A percentile compares a stretch with the other conserved stretches of the same genome.
Evolutionary conservation across 352 stramenopile species (phyloP).

Genomic region (Globisporangium viniferum): DNA sequence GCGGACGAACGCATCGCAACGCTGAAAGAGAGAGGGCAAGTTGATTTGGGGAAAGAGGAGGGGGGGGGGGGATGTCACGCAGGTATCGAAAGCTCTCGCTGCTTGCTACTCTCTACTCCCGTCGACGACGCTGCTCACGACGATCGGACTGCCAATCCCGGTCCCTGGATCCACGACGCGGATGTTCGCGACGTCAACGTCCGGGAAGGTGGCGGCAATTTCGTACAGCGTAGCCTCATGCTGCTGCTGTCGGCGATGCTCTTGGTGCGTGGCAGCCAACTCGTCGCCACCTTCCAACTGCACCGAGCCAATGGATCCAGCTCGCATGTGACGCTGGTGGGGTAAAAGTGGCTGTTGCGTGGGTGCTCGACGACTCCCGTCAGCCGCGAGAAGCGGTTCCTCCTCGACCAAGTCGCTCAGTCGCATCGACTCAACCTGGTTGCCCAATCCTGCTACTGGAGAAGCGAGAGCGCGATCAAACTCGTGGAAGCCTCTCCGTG

Average conservation of each 20-base stretch:
- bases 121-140: background rate
- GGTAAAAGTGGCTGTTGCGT: slow-evolving; percentile 1
- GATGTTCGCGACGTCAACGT: slow-evolving; percentile 7
- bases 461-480: slow-evolving; percentile 2
- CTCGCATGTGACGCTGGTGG: background rate
- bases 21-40: slow-evolving; percentile 2
- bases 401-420: slow-evolving; percentile 14
- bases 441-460: background rate
- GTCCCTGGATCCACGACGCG: background rate
- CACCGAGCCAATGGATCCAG: slow-evolving; percentile 1
- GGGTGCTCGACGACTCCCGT: background rate
- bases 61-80: background rate
- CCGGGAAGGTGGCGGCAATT: slow-evolving; percentile 26
- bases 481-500: background rate
- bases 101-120: slow-evolving; percentile 6
- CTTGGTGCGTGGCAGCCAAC: slow-evolving; percentile 13
- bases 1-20: background rate
- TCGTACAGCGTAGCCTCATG: slow-evolving; percentile 23
- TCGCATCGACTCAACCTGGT: slow-evolving; percentile 3
- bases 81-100: background rate
- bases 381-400: slow-evolving; percentile 5
- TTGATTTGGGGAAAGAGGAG: background rate
- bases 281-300: background rate
- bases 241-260: slow-evolving; percentile 5
- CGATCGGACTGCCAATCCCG: slow-evolving; percentile 8